These are phyloP conservation scores for Scalesia atractyloides DNA, from an alignment of 129 eudicot species.

Conservation along the genomic window DNA sequence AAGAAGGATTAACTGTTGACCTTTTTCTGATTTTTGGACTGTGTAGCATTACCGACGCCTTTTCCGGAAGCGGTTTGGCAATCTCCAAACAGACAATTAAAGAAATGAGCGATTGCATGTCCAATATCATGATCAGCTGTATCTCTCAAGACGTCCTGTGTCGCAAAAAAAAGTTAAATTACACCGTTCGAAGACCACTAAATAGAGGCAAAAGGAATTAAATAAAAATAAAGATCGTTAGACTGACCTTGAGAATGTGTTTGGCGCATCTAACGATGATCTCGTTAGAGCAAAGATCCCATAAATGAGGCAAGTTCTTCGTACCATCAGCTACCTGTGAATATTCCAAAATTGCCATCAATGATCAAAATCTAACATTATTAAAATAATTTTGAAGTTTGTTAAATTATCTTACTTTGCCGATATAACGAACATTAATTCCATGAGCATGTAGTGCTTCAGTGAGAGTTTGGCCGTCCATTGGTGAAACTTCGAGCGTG, in stretches of 20 bases:
- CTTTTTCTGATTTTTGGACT: conserved; percentile 64
- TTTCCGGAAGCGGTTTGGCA: conserved; percentile 52
- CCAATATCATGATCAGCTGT: conserved; percentile 92
- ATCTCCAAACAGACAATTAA: conserved; percentile 86
- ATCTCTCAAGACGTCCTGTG: conserved; percentile 81
- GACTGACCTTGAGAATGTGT: conserved; percentile 79
- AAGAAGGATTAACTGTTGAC: conserved; percentile 30
- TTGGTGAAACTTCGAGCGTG: conserved; percentile 97
- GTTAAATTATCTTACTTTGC: conserved; percentile 60
- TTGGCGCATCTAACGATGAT: conserved; percentile 90
- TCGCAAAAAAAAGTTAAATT: background rate
- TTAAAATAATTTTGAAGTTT: background rate
- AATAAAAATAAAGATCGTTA: background rate
- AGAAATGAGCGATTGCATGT: conserved; percentile 70
- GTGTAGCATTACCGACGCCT: conserved; percentile 41
- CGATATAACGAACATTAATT: conserved; percentile 89
- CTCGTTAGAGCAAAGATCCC: conserved; percentile 92
- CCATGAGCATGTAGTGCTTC: conserved; percentile 99
- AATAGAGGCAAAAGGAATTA: background rate
- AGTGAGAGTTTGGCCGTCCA: conserved; percentile 99
- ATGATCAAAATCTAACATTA: background rate
- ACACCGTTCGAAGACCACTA: background rate
- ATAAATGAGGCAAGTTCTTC: conserved; percentile 87
- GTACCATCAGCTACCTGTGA: conserved; percentile 92
- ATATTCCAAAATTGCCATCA: conserved; percentile 10